Base-by-base conservation (phyloP, 805 yeast genomes). In the Suhomyces prunicola region DNA sequence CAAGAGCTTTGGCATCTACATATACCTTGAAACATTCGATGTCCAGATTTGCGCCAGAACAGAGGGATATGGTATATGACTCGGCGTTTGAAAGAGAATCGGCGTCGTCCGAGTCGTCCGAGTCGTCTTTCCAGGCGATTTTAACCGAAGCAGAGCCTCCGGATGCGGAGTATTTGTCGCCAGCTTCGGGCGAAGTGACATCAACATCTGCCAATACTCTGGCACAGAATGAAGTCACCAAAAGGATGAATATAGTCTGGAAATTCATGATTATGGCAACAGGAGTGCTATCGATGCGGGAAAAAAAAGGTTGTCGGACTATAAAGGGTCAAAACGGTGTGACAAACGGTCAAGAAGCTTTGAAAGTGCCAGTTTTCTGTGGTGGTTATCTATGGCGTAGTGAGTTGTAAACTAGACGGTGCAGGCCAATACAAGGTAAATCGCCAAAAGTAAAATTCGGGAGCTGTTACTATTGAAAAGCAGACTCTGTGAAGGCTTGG, bases 41-140 rank as follows among this genome's bases (percentile, higher is more conserved):
- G 15, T 73, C 69, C 23, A 65, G 36, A 61, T 83, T 81, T 23
- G 84, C 68, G 31, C 96, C 97, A 1, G 92, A 81, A 68, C 93
- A 85, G 50, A 93, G 72, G 5, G 71, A 67, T 50, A 91, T 72
- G 0, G 85, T 73, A 56, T 79, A 83, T 1, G 70, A 58, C 3
- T 68, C 56, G 23, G 82, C 78, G 7, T 78, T 72, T 2, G 60
- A 52, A 45, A 87, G 60, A 0, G 74, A 56, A 0, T 89, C 88
- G 10, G 61, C 63, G 3, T 53, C 59, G 39, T 80, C 85, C 57
- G 80, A 80, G 54, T 84, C 86, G 13, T 74, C 33, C 2, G 33
- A 29, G 33, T 29, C 66, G 86, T 96, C 91, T 23, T 62, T 54
- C 65, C 88, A 67, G n/a, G 54, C 57, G 50, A 79, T 59, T 2